phyloP scores from a whole-genome alignment of 2,329 filamentous ascomycete species.

The Aschersonia sp. region DNA sequence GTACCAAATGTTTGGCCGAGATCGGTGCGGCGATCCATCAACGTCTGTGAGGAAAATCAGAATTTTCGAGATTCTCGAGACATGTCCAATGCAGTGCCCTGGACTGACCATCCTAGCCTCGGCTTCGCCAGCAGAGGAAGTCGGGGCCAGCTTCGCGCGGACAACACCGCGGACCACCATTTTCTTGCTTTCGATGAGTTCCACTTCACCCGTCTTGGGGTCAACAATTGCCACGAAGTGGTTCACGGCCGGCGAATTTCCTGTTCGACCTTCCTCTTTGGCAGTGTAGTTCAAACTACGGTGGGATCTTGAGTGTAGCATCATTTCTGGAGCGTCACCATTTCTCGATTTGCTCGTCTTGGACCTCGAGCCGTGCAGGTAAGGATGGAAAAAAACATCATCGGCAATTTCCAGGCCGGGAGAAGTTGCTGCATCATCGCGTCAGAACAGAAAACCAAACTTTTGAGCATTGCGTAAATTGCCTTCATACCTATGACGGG shows the following conservation, averaged over 20 bases:
- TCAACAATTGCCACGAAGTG: conserved; percentile 55
- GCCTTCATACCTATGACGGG: conserved; percentile 35
- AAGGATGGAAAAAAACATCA: conserved; percentile 31
- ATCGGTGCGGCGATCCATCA: conserved; percentile 47
- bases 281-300: conserved; percentile 44
- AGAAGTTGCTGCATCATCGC: conserved; percentile 15
- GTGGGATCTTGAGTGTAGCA: conserved; percentile 44
- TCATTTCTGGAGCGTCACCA: conserved; percentile 29
- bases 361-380: conserved; percentile 21
- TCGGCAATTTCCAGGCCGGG: conserved; percentile 21
- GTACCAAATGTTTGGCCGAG: conserved; percentile 72
- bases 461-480: background rate
- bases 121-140: conserved; percentile 26
- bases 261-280: conserved; percentile 27
- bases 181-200: conserved; percentile 49
- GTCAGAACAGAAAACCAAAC: background rate
- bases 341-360: conserved; percentile 25
- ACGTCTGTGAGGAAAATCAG: conserved; percentile 27
- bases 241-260: conserved; percentile 28
- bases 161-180: conserved; percentile 40
- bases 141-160: conserved; percentile 36
- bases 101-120: conserved; percentile 13
- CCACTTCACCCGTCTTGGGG: conserved; percentile 40
- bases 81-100: background rate
- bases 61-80: background rate